Conservation (phyloP, 2,329 filamentous ascomycete species). For the Fusarium sp. region DNA sequence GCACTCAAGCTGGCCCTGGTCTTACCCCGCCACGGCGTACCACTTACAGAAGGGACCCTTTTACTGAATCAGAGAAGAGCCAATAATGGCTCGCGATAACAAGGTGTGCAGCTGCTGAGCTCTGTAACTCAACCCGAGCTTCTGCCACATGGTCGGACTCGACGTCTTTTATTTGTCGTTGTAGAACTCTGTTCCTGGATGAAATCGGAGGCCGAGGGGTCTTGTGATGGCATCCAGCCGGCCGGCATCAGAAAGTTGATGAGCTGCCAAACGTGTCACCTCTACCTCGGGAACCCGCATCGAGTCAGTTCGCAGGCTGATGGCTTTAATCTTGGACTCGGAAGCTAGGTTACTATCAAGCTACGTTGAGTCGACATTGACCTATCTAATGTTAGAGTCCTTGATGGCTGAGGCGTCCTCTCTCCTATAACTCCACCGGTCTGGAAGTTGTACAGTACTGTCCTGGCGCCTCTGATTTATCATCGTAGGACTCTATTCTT, state of each 20-base stretch:
- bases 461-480: no score
- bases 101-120: conserved; percentile 46
- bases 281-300: background rate
- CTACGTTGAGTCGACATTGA: background rate
- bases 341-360: background rate
- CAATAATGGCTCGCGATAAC: conserved; percentile 43
- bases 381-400: background rate
- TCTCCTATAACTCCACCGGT: no score
- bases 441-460: no score
- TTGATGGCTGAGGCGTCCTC: background rate
- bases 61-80: conserved; percentile 11
- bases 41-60: conserved; percentile 18
- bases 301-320: background rate
- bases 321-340: background rate
- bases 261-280: background rate
- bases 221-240: background rate
- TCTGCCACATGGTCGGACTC: conserved; percentile 37
- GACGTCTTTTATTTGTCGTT: conserved; percentile 36
- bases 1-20: background rate
- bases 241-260: background rate
- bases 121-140: conserved; percentile 12
- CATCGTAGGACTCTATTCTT: no score
- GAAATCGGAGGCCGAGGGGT: background rate
- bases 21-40: conserved; percentile 30
- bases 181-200: background rate